phyloP scores from a whole-genome alignment of 768 basidiomycete genomes.

The Suillus cothurnatus region DNA sequence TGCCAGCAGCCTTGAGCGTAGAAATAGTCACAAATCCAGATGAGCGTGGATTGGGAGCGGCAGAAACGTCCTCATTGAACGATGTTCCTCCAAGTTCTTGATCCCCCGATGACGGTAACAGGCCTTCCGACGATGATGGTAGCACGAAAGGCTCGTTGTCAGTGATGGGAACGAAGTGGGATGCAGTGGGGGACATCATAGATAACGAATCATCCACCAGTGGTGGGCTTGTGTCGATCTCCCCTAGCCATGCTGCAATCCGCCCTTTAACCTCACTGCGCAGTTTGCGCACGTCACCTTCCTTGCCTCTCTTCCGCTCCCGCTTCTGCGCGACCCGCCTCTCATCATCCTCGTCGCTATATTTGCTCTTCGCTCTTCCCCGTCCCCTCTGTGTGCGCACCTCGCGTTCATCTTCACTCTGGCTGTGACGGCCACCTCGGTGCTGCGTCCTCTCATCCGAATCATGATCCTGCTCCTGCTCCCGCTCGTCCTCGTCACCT shows the following conservation, averaged over 20 bases:
- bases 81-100: slow-evolving; percentile 7
- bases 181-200: slow-evolving; percentile 33
- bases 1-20: slow-evolving; percentile 42
- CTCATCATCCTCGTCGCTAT: slow-evolving; percentile 31
- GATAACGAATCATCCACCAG: slow-evolving; percentile 40
- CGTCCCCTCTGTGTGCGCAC: slow-evolving; percentile 32
- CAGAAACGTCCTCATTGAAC: slow-evolving; percentile 27
- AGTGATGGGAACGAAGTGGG: slow-evolving; percentile 30
- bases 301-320: slow-evolving; percentile 33
- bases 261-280: slow-evolving; percentile 61
- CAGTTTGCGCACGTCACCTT: slow-evolving; percentile 40
- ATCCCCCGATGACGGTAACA: slow-evolving; percentile 24
- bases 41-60: slow-evolving; percentile 68
- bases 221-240: slow-evolving; percentile 58
- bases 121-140: slow-evolving; percentile 6
- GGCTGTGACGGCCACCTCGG: slow-evolving; percentile 25
- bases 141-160: slow-evolving; percentile 26
- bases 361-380: slow-evolving; percentile 26
- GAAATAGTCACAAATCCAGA: slow-evolving; percentile 75
- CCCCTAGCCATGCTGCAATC: slow-evolving; percentile 79
- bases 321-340: slow-evolving; percentile 8
- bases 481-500: slow-evolving; percentile 9
- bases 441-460: slow-evolving; percentile 37
- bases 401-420: slow-evolving; percentile 35
- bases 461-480: slow-evolving; percentile 30